phyloP scores from a whole-genome alignment of 164 flowering plant species.

The Vitis cinerea region DNA sequence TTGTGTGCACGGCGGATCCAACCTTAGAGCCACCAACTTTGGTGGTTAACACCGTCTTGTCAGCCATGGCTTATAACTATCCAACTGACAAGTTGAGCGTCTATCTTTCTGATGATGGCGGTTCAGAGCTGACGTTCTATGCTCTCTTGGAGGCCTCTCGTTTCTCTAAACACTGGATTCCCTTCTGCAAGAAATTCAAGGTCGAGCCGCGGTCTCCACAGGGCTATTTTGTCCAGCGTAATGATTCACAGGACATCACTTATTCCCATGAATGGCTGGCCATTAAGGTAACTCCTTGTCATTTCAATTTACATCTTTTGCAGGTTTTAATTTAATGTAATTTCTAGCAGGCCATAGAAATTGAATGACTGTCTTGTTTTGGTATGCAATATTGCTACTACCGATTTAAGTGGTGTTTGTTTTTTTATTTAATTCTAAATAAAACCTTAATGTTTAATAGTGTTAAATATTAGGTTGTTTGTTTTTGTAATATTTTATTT shows the following conservation, averaged over 20 bases:
- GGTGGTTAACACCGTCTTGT: slow-evolving; percentile 31
- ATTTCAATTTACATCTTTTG: too few relatives aligned
- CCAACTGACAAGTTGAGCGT: slow-evolving; percentile 29
- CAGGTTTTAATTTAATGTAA: too few relatives aligned
- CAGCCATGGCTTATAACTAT: slow-evolving; percentile 29
- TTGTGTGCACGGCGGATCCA: slow-evolving; percentile 40
- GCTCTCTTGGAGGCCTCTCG: slow-evolving; percentile 31
- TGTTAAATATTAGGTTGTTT: too few relatives aligned
- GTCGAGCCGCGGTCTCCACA: slow-evolving; percentile 30
- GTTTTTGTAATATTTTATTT: too few relatives aligned
- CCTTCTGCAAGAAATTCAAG: slow-evolving; percentile 24
- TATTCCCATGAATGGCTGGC: slow-evolving; percentile 6
- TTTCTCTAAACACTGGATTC: slow-evolving; percentile 29
- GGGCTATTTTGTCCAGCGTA: slow-evolving; percentile 16
- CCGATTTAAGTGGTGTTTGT: too few relatives aligned
- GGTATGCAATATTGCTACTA: too few relatives aligned
- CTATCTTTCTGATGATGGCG: slow-evolving; percentile 32
- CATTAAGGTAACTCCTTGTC: slow-evolving; percentile 7
- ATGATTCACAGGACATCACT: not conserved
- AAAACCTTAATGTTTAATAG: too few relatives aligned
- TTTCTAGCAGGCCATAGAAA: too few relatives aligned
- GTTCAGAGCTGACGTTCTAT: slow-evolving; percentile 29
- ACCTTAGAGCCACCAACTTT: slow-evolving; percentile 24
- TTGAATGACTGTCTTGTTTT: too few relatives aligned
- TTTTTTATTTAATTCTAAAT: too few relatives aligned